A percentile compares a stretch with the other conserved stretches of the same genome.
These are phyloP conservation scores for Westerdykella aurantiaca DNA, from an alignment of 2,329 filamentous ascomycete species.

Conservation along the genomic window DNA sequence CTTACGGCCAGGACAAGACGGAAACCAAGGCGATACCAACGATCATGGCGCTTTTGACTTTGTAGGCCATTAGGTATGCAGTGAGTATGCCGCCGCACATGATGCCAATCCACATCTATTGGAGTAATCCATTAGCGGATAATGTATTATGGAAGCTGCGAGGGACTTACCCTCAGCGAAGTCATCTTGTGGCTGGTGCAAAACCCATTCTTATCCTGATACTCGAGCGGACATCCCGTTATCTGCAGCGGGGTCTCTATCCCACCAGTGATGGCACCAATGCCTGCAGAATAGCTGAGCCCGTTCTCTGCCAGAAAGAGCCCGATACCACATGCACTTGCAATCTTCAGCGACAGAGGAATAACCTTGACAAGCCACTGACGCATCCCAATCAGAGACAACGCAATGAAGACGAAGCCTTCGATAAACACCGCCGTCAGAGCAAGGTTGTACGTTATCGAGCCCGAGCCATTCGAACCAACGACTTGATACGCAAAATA, in stretches of 20 bases:
- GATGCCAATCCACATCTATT: conserved; percentile 74
- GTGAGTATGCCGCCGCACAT: conserved; percentile 80
- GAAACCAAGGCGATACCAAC: conserved; percentile 75
- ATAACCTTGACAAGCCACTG: conserved; percentile 84
- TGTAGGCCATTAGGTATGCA: conserved; percentile 74
- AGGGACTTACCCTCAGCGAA: conserved; percentile 52
- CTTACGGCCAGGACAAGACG: conserved; percentile 75
- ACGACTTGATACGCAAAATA: conserved; percentile 83
- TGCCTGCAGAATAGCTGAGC: conserved; percentile 72
- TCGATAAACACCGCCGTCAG: conserved; percentile 84
- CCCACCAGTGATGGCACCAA: conserved; percentile 66
- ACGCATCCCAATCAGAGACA: conserved; percentile 73
- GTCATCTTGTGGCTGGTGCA: conserved; percentile 73
- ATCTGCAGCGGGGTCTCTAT: conserved; percentile 63
- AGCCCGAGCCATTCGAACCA: conserved; percentile 66
- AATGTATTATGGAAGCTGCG: not conserved
- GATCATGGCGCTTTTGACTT: conserved; percentile 81
- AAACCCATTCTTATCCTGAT: conserved; percentile 44
- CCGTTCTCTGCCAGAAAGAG: conserved; percentile 72
- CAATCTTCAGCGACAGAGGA: conserved; percentile 77
- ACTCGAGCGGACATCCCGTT: conserved; percentile 64
- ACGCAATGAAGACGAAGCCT: conserved; percentile 74
- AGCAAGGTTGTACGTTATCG: conserved; percentile 67
- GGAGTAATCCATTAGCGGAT: conserved; percentile 3
- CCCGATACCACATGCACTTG: conserved; percentile 78